Evolutionary conservation across 345 rosid genomes (phyloP).

Genomic region (Linum lewisii): DNA sequence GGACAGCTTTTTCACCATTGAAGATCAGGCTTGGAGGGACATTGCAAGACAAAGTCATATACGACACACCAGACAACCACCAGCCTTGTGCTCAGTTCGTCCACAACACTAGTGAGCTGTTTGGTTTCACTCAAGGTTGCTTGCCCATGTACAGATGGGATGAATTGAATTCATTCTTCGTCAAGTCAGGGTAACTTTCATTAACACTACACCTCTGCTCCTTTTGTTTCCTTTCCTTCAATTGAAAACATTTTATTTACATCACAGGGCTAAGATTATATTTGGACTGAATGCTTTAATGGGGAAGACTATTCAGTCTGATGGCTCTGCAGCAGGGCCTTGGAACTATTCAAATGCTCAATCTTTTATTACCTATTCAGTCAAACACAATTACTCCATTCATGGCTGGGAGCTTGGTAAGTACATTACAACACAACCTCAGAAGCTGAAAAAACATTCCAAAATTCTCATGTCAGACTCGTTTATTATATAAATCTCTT

Average conservation of each 20-base stretch:
- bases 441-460: too few relatives aligned
- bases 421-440: neutral
- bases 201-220: neutral
- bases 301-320: slow-evolving; percentile 32
- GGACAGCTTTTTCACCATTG: slow-evolving; percentile 56
- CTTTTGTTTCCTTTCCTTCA: neutral
- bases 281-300: slow-evolving; percentile 71
- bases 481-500: too few relatives aligned
- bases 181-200: slow-evolving; percentile 41
- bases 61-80: slow-evolving; percentile 30
- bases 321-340: slow-evolving; percentile 51
- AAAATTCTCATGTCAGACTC: too few relatives aligned
- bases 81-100: slow-evolving; percentile 38
- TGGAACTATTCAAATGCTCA: slow-evolving; percentile 71
- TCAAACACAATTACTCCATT: slow-evolving; percentile 35
- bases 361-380: slow-evolving; percentile 58
- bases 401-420: slow-evolving; percentile 87
- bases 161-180: slow-evolving; percentile 49
- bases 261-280: slow-evolving; percentile 53
- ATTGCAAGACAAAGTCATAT: slow-evolving; percentile 60
- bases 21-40: slow-evolving; percentile 67
- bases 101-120: slow-evolving; percentile 30
- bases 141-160: slow-evolving; percentile 65
- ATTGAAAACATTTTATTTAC: neutral
- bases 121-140: slow-evolving; percentile 58